Evolutionary conservation across 306 rosid species (phyloP).

Genomic region (Sicyos edulis): DNA sequence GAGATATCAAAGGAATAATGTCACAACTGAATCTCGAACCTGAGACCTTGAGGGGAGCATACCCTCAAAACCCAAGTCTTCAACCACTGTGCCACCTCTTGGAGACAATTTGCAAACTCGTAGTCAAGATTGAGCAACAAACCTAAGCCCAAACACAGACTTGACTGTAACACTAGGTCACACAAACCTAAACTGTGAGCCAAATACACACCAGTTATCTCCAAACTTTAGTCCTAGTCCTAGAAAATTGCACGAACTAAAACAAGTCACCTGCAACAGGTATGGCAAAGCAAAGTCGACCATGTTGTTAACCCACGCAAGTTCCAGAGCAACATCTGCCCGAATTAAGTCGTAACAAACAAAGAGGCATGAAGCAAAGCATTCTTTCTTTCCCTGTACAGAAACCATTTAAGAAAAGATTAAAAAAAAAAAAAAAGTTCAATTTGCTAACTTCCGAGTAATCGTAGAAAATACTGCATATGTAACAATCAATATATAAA

Average conservation of each 20-base stretch:
- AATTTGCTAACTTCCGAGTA: not conserved
- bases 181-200: no score
- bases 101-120: not conserved
- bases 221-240: not conserved
- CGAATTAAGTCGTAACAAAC: constrained; percentile 92
- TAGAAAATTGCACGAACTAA: not conserved
- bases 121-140: not conserved
- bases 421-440: not conserved
- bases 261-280: constrained; percentile 60
- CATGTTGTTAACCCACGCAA: constrained; percentile 96
- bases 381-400: constrained; percentile 95
- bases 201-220: not conserved
- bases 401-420: constrained; percentile 16
- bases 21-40: no score
- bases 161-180: not conserved
- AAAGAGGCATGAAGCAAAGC: constrained; percentile 94
- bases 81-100: no score
- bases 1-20: no score
- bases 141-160: not conserved
- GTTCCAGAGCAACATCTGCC: constrained; percentile 77
- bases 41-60: no score
- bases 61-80: no score
- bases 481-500: not conserved
- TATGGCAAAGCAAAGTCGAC: constrained; percentile 92
- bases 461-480: not conserved